A percentile compares a stretch with the other conserved stretches of the same genome.
Evolutionary conservation across 2,329 filamentous ascomycete species (phyloP).

Genomic region (Cryoendolithus antarcticus): DNA sequence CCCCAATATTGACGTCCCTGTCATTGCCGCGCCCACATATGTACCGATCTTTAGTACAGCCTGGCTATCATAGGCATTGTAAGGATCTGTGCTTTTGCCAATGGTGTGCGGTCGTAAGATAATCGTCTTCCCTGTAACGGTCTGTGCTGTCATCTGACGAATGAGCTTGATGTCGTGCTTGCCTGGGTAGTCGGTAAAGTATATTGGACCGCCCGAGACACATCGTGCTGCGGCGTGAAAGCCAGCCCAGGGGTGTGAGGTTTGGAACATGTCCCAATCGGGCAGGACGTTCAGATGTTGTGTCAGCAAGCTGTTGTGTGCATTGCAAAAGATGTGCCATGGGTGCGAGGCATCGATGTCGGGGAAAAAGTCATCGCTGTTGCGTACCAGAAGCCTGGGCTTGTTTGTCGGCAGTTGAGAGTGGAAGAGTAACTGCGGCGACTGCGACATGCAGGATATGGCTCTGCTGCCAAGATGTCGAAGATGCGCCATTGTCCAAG

Average conservation of each 20-base stretch:
- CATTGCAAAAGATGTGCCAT: slow-evolving; percentile 94
- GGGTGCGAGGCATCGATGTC: slow-evolving; percentile 67
- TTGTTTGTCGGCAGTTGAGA: slow-evolving; percentile 67
- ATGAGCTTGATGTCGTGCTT: slow-evolving; percentile 67
- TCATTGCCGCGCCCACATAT: slow-evolving; percentile 57
- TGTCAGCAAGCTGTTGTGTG: slow-evolving; percentile 73
- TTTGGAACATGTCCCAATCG: slow-evolving; percentile 71
- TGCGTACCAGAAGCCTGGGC: slow-evolving; percentile 63
- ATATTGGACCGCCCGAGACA: slow-evolving; percentile 82
- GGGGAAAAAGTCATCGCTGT: slow-evolving; percentile 88
- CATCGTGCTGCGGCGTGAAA: slow-evolving; percentile 88
- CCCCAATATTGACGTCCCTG: slow-evolving; percentile 65
- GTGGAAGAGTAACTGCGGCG: slow-evolving; percentile 75
- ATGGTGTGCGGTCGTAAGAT: slow-evolving; percentile 67
- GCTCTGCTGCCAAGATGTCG: slow-evolving; percentile 65
- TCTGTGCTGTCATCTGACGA: slow-evolving; percentile 66
- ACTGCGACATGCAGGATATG: slow-evolving; percentile 92
- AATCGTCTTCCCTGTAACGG: slow-evolving; percentile 58
- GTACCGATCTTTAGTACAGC: slow-evolving; percentile 64
- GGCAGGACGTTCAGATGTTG: slow-evolving; percentile 78
- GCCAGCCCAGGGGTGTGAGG: slow-evolving; percentile 54
- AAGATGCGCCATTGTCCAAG: slow-evolving; percentile 68
- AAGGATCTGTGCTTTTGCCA: slow-evolving; percentile 61
- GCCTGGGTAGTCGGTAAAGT: slow-evolving; percentile 83
- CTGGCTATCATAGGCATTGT: slow-evolving; percentile 62